Conservation (phyloP, 495 filamentous ascomycete species). For the Neurospora tetraspora region DNA sequence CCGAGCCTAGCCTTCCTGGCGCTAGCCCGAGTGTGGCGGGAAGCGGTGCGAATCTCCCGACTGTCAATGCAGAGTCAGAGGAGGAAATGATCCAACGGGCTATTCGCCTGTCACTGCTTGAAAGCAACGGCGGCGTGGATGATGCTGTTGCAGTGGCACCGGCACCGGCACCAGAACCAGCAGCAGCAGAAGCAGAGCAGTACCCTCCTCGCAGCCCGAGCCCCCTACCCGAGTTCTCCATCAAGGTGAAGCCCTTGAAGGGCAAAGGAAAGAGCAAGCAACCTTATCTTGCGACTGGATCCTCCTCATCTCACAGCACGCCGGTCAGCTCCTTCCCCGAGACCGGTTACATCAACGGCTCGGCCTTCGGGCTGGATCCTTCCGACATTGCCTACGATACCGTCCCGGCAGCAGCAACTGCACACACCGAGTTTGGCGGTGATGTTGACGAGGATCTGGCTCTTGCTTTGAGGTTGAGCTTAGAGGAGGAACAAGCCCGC, state of each 20-base stretch:
- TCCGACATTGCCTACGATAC: conserved; percentile 10
- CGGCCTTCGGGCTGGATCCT: neutral
- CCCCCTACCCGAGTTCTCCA: conserved; percentile 28
- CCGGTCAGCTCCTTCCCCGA: conserved; percentile 9
- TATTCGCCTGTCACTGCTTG: conserved; percentile 65
- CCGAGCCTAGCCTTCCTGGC: conserved; percentile 39
- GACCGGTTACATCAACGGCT: neutral
- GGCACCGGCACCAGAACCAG: neutral
- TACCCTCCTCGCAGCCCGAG: conserved; percentile 11
- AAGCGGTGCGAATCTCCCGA: conserved; percentile 1
- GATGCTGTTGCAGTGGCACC: conserved; percentile 19
- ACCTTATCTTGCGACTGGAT: conserved; percentile 27
- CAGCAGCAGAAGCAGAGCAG: conserved; percentile 13
- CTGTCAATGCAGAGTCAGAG: conserved; percentile 37
- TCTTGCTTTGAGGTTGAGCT: conserved; percentile 72
- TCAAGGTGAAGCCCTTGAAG: conserved; percentile 40
- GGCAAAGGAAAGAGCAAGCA: conserved; percentile 22
- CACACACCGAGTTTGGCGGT: conserved; percentile 2
- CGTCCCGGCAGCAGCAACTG: conserved; percentile 10
- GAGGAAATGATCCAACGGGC: conserved; percentile 68
- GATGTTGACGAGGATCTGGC: conserved; percentile 63
- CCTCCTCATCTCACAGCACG: conserved; percentile 23
- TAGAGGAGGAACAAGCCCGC: conserved; percentile 61
- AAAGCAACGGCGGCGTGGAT: conserved; percentile 27
- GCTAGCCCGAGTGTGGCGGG: conserved; percentile 19